Base-by-base conservation (phyloP, 768 basidiomycete species). In the Phlegmacium glaucopus region DNA sequence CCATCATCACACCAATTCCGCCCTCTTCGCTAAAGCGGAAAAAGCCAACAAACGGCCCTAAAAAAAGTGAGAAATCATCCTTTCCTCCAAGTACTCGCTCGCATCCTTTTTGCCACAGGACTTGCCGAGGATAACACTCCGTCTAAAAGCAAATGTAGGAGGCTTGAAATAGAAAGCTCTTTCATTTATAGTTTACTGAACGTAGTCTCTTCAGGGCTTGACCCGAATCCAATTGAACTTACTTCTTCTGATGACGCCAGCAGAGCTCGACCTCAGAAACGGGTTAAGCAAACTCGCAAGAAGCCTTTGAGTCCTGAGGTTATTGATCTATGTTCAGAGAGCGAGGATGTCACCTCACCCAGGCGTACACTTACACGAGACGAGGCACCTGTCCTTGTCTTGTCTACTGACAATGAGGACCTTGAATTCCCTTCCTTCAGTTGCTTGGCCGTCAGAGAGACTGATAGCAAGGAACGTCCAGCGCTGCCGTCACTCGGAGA, bases 241-340 rank as follows among this genome's bases (percentile, higher is more conserved):
- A 22, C 22, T 22, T 22, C 22, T 22, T 22, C 22, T 22, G 22
- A 22, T 22, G 22, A 22, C 22, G 22, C 22, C 22, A 22, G 2
- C 22, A 2, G 2, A 22, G 22, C 22, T 22, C 22, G 5, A 22
- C 22, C 22, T 22, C 22, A 5, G 22, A 32, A 40, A 29, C 35
- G 39, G 30, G 30, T 12, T 26, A 32, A 28, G 26, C 15, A 13
- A 17, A 11, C 11, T 39, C 1, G 17, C 49, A 2, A 44, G 54
- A 29, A 22, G 22, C 22, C 22, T 22, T 22, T 22, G 22, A 22
- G 22, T 22, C 5, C 22, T 22, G 3, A 22, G 5, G 36, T 63
- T 7, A 63, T 63, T 26, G 50, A 63, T 44, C 45, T 63, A 18
- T 63, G 61, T 43, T 60, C 61, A 8, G 61, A 59, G 22, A 22